These are phyloP conservation scores for Posidonia oceanica DNA, from an alignment of 116 monocot species.

Conservation along the genomic window DNA sequence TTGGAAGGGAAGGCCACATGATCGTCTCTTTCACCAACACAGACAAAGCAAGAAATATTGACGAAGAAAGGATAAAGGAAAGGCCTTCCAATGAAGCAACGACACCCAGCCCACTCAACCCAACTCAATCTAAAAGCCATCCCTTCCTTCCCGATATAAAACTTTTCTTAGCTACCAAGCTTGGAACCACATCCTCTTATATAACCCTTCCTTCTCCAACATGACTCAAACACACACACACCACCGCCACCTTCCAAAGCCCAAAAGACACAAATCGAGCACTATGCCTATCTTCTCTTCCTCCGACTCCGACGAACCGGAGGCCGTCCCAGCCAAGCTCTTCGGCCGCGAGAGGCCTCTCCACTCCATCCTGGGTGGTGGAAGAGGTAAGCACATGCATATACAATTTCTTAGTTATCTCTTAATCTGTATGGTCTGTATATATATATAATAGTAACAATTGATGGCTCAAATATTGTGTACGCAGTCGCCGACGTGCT, in stretches of 20 bases:
- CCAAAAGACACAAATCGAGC: neutral
- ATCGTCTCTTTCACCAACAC: too few species aligned
- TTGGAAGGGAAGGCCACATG: too few species aligned
- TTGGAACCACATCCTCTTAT: constrained; percentile 5
- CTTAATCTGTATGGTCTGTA: neutral
- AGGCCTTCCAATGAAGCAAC: neutral
- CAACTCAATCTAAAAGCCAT: constrained; percentile 3
- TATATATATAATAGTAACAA: too few species aligned
- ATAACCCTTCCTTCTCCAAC: neutral
- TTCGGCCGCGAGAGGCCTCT: constrained; percentile 36
- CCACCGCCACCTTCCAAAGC: too few species aligned
- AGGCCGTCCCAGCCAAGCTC: constrained; percentile 7
- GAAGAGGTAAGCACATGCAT: constrained; percentile 32
- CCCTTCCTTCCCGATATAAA: constrained; percentile 1
- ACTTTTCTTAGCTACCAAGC: constrained; percentile 6
- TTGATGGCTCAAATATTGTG: too few species aligned
- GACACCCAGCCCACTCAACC: too few species aligned
- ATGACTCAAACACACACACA: neutral
- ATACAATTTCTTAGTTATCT: neutral
- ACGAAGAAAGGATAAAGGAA: too few species aligned
- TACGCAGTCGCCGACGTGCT: constrained; percentile 54
- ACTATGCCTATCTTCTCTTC: constrained; percentile 6
- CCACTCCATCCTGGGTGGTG: constrained; percentile 45
- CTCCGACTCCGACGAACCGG: constrained; percentile 15
- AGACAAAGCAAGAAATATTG: too few species aligned